A percentile compares a stretch with the other conserved stretches of the same genome.
Conservation (phyloP, 2,329 filamentous ascomycete species). For the Lecanicillium sp. region DNA sequence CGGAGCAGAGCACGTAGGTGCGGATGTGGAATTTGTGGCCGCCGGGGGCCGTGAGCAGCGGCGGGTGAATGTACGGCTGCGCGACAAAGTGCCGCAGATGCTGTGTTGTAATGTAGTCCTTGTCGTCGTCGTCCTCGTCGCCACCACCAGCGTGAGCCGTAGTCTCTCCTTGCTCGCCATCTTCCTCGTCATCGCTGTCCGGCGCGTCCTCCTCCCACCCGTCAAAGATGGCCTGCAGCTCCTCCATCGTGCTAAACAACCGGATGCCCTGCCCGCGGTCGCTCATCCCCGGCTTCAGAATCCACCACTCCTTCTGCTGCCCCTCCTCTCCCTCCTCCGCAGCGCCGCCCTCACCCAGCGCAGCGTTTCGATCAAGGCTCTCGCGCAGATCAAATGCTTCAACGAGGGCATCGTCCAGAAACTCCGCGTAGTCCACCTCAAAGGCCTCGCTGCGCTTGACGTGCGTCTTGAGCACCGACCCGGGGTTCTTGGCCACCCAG, state of each 20-base stretch:
- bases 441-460: conserved; percentile 78
- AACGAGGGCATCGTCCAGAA: conserved; percentile 84
- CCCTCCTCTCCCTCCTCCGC: conserved; percentile 21
- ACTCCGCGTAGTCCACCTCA: conserved; percentile 94
- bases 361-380: conserved; percentile 62
- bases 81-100: conserved; percentile 94
- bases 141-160: conserved; percentile 26
- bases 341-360: neutral
- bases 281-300: conserved; percentile 95
- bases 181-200: conserved; percentile 57
- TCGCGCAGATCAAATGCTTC: conserved; percentile 85
- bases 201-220: conserved; percentile 72
- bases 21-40: conserved; percentile 88
- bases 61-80: conserved; percentile 89
- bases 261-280: conserved; percentile 91
- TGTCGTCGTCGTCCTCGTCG: conserved; percentile 24
- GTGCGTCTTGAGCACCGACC: conserved; percentile 60
- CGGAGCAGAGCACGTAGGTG: conserved; percentile 79
- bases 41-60: conserved; percentile 61
- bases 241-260: conserved; percentile 77
- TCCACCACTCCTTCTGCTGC: conserved; percentile 78
- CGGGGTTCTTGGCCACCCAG: conserved; percentile 80
- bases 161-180: conserved; percentile 26
- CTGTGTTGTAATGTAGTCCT: conserved; percentile 67
- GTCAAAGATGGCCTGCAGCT: conserved; percentile 84